A percentile compares a stretch with the other conserved stretches of the same genome.
Evolutionary conservation across 768 basidiomycete species (phyloP).

Genomic region (Auricularia cornea): DNA sequence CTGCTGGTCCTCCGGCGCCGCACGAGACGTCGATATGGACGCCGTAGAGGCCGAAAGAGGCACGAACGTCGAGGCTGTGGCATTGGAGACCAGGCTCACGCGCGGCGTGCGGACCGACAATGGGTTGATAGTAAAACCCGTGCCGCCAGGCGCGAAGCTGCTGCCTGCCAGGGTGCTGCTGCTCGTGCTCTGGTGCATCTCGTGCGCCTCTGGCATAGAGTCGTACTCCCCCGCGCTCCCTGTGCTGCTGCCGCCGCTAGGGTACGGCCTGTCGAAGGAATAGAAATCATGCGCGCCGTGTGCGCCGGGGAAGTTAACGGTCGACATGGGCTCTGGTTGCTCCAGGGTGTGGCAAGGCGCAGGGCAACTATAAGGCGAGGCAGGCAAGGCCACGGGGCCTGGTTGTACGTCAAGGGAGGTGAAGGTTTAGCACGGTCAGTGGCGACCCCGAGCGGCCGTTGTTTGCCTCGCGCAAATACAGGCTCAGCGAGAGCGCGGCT

Average conservation of each 20-base stretch:
- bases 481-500: too few relatives aligned
- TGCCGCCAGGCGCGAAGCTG: background rate
- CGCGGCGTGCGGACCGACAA: background rate
- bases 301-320: background rate
- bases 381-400: conserved; percentile 1
- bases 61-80: background rate
- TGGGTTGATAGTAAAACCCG: background rate
- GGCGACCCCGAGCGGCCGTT: background rate
- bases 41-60: background rate
- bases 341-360: background rate
- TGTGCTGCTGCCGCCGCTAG: background rate
- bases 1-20: background rate
- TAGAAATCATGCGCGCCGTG: background rate
- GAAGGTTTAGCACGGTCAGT: too few relatives aligned
- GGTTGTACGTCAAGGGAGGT: too few relatives aligned
- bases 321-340: background rate
- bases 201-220: background rate
- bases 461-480: background rate
- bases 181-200: background rate
- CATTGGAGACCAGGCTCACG: background rate
- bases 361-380: conserved; percentile 1
- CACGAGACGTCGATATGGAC: background rate
- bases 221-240: background rate
- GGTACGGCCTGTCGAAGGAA: conserved; percentile 1
- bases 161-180: background rate